Base-by-base conservation (phyloP, 2,329 filamentous ascomycete genomes). In the Pseudopyrenochaeta lycopersici region DNA sequence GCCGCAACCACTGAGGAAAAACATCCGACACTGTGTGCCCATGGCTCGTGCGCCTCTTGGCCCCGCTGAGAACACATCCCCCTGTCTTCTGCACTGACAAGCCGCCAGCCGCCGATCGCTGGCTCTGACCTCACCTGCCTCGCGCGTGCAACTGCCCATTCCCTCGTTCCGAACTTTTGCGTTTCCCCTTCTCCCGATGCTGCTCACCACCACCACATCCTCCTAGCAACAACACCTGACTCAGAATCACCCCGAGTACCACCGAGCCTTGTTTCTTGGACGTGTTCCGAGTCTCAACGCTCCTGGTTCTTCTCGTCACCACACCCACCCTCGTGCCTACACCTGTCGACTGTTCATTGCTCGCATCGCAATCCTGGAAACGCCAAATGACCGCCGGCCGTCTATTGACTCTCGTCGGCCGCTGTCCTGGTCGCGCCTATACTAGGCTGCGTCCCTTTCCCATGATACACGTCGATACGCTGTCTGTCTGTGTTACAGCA, bases 301-400 rank as follows among this genome's bases (percentile, higher is more conserved):
- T 48, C 43, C 40, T 32, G 49, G 29, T 35, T 23, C 54, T 52
- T 49, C 48, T 49, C 40, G 48, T 53, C 49, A 54, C 54, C 51
- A 41, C 46, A 57, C 46, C 49, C 5, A 54, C 46, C 44, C 58
- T 52, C 53, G 53, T 48, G 41, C 42, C 40, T 43, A 32, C 44
- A 27, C 23, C 23, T 27, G 23, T 27, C 23, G 23, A 27, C 23
- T 27, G 23, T 43, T 49, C 46, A 52, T 58, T 62, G 52, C 49
- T 51, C 52, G 57, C 60, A 63, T 54, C 53, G 58, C 54, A 46
- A 56, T 52, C 52, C 42, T 55, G 49, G 46, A 64, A 60, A 62
- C 65, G 63, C 62, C 70, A 65, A 69, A 72, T 72, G 70, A 68
- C 56, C 56, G 47, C 59, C 59, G 56, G 58, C 57, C 56, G 47